Evolutionary conservation across 1,139 yeast genomes (phyloP).

Genomic region (Yamadazyma sp.): DNA sequence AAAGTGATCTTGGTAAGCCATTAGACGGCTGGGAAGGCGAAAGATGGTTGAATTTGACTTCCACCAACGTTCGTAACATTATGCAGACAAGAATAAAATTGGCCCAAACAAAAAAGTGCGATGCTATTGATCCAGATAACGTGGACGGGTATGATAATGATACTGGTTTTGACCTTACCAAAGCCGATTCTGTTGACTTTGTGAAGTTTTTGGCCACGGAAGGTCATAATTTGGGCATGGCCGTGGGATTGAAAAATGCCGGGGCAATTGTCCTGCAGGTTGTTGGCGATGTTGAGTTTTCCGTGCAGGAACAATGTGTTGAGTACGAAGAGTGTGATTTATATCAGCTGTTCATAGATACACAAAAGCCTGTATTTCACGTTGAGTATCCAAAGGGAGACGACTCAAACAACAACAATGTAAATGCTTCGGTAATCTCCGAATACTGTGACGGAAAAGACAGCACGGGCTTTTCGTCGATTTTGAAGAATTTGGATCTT

Average conservation of each 20-base stretch:
- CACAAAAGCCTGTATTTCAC: conserved; percentile 20
- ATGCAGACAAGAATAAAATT: conserved; percentile 18
- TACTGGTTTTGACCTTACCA: conserved; percentile 19
- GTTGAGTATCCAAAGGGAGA: conserved; percentile 23
- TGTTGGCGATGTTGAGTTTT: conserved; percentile 16
- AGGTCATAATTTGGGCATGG: conserved; percentile 14
- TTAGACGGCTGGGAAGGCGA: conserved; percentile 25
- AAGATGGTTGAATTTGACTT: conserved; percentile 19
- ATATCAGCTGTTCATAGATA: conserved; percentile 14
- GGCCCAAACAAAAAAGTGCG: conserved; percentile 20
- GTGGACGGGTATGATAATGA: conserved; percentile 23
- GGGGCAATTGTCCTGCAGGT: conserved; percentile 18
- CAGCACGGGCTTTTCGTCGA: conserved; percentile 17
- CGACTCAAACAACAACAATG: conserved; percentile 7
- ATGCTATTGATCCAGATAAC: conserved; percentile 25
- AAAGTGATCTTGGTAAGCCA: conserved; percentile 18
- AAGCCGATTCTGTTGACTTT: conserved; percentile 18
- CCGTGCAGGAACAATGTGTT: conserved; percentile 23
- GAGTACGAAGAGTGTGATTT: conserved; percentile 19
- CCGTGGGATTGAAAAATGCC: conserved; percentile 22
- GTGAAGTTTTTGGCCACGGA: conserved; percentile 15
- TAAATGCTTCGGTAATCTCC: conserved; percentile 6
- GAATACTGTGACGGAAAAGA: conserved; percentile 13
- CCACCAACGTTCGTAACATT: conserved; percentile 16
- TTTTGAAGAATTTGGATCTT: conserved; percentile 21